Conservation (phyloP, 768 basidiomycete species). For the Cyclocybe cylindracea region DNA sequence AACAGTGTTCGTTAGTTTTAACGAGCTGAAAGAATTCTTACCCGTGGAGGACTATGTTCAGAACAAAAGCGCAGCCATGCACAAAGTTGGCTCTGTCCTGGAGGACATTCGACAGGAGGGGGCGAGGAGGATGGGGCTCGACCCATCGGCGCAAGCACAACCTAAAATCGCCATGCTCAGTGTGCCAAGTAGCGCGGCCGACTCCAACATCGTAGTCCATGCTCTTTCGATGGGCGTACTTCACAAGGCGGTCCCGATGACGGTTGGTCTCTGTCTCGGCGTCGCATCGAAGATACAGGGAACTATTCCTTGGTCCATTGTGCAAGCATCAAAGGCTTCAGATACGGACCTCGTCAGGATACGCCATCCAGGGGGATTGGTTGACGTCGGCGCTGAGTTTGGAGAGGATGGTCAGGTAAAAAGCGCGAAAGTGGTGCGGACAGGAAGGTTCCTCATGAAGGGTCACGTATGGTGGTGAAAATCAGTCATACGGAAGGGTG, state of each 20-base stretch:
- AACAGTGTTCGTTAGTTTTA: slow-evolving; percentile 57
- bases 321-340: slow-evolving; percentile 16
- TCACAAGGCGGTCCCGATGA: slow-evolving; percentile 75
- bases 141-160: slow-evolving; percentile 62
- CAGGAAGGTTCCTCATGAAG: slow-evolving; percentile 71
- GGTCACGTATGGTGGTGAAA: slow-evolving; percentile 69
- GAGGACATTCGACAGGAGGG: slow-evolving; percentile 58
- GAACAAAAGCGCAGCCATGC: slow-evolving; percentile 24
- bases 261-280: slow-evolving; percentile 68
- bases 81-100: slow-evolving; percentile 32
- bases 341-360: slow-evolving; percentile 44
- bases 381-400: slow-evolving; percentile 67
- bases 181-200: slow-evolving; percentile 25
- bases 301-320: slow-evolving; percentile 55
- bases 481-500: background rate
- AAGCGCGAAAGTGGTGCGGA: slow-evolving; percentile 66
- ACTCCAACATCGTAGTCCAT: slow-evolving; percentile 50
- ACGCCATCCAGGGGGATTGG: slow-evolving; percentile 64
- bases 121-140: slow-evolving; percentile 63
- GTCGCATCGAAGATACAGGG: slow-evolving; percentile 58
- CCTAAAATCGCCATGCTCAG: slow-evolving; percentile 69
- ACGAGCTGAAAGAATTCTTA: slow-evolving; percentile 42
- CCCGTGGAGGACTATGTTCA: slow-evolving; percentile 38
- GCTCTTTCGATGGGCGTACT: slow-evolving; percentile 73
- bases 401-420: slow-evolving; percentile 43